Conservation (phyloP, 805 yeast genomes). For the Pichia occidentalis region DNA sequence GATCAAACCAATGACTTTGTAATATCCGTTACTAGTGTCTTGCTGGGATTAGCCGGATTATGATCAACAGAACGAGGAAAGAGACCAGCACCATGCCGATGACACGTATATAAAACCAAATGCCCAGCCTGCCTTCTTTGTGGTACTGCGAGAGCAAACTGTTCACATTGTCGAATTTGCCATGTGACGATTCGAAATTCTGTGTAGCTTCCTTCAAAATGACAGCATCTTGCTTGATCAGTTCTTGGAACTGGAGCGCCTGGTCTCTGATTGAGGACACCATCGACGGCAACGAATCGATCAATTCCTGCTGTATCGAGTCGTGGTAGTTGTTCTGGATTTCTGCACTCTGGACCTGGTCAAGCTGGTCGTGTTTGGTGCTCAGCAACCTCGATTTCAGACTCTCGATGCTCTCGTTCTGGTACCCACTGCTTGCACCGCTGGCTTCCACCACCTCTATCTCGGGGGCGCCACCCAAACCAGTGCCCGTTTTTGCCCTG, state of each 20-base stretch:
- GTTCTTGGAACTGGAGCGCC: constrained; percentile 29
- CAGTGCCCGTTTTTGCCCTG: too few relatives aligned
- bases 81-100: constrained; percentile 19
- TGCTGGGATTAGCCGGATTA: constrained; percentile 29
- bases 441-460: too few relatives aligned
- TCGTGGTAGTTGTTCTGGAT: constrained; percentile 28
- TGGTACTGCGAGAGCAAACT: constrained; percentile 25
- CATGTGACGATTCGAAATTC: constrained; percentile 28
- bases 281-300: constrained; percentile 29
- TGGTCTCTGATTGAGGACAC: constrained; percentile 26
- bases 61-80: constrained; percentile 23
- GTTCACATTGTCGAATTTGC: constrained; percentile 26
- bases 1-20: constrained; percentile 17
- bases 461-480: too few relatives aligned
- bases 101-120: constrained; percentile 30
- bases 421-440: too few relatives aligned
- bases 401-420: too few relatives aligned
- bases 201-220: constrained; percentile 30
- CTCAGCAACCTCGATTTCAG: constrained; percentile 26
- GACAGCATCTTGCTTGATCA: constrained; percentile 28
- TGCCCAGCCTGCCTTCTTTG: constrained; percentile 27
- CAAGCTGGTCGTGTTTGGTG: constrained; percentile 23
- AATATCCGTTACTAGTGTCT: constrained; percentile 31
- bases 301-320: constrained; percentile 27
- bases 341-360: constrained; percentile 21